A percentile compares a stretch with the other conserved stretches of the same genome.
These are phyloP conservation scores for Sanghuangporus baumii DNA, from an alignment of 1,284 basidiomycete genomes.

Conservation along the genomic window DNA sequence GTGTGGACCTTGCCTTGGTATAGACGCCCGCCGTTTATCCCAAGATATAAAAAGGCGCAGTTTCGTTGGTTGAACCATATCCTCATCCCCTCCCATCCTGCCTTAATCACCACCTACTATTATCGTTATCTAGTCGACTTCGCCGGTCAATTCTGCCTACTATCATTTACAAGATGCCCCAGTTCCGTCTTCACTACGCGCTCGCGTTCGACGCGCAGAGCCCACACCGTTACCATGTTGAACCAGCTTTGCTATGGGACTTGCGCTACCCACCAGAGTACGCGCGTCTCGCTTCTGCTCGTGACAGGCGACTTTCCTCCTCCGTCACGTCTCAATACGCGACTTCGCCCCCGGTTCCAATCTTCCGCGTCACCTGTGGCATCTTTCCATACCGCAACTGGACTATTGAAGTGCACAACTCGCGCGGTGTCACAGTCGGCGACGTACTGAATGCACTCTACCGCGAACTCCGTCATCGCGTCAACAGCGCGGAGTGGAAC, in stretches of 20 bases:
- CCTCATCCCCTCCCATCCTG: neutral
- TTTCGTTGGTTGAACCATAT: neutral
- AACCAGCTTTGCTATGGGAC: conserved; percentile 40
- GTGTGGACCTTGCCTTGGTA: neutral
- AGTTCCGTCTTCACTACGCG: conserved; percentile 15
- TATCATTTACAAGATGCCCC: conserved; percentile 7
- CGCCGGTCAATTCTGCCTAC: neutral
- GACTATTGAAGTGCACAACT: conserved; percentile 33
- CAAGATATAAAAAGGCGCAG: neutral
- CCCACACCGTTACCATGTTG: conserved; percentile 11
- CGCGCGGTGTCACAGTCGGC: conserved; percentile 38
- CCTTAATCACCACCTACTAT: neutral
- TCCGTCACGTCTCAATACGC: conserved; percentile 35
- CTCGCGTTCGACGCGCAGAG: conserved; percentile 16
- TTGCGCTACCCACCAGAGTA: conserved; percentile 34
- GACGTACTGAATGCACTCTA: conserved; percentile 43
- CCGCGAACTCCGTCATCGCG: conserved; percentile 30
- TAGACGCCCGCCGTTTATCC: neutral
- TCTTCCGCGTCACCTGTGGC: conserved; percentile 39
- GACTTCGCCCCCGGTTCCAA: conserved; percentile 34
- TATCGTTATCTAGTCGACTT: neutral
- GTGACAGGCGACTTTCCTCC: conserved; percentile 25
- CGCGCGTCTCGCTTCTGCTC: conserved; percentile 26
- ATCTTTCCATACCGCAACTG: conserved; percentile 36
- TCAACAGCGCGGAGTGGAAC: conserved; percentile 38